Evolutionary conservation across 306 rosid species (phyloP).

Genomic region (Rubus idaeus): DNA sequence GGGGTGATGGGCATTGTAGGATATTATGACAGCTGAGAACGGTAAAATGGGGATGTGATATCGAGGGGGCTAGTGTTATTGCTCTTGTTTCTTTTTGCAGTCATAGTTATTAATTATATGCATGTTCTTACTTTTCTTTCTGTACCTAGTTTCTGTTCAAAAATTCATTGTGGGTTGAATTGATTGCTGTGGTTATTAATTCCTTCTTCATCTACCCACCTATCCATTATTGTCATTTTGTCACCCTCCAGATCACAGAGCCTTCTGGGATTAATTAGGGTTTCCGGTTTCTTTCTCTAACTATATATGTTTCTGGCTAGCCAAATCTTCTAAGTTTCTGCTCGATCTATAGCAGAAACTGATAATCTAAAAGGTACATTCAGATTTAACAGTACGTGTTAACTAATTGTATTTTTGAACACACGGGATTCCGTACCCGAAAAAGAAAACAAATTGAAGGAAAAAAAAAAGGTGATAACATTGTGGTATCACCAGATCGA

Average conservation of each 20-base stretch:
- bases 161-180: conserved; percentile 30
- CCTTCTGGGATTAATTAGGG: conserved; percentile 1
- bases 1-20: conserved; percentile 23
- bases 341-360: background rate
- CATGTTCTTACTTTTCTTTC: conserved; percentile 2
- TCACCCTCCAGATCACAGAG: background rate
- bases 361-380: background rate
- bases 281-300: background rate
- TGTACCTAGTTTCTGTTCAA: conserved; percentile 26
- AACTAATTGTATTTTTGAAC: background rate
- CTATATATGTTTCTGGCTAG: background rate
- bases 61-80: conserved; percentile 64
- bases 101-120: conserved; percentile 1
- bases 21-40: conserved; percentile 15
- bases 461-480: no score
- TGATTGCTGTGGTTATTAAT: conserved; percentile 25
- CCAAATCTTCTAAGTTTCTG: background rate
- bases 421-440: no score
- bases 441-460: no score
- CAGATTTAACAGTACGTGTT: background rate
- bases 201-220: conserved; percentile 24
- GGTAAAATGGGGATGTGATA: background rate
- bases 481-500: background rate
- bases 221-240: background rate
- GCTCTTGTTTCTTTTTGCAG: conserved; percentile 49